Evolutionary conservation across 1,284 basidiomycete genomes (phyloP), one percentile per base, ranked within the genome.

Genomic region (Malassezia brasiliensis): DNA sequence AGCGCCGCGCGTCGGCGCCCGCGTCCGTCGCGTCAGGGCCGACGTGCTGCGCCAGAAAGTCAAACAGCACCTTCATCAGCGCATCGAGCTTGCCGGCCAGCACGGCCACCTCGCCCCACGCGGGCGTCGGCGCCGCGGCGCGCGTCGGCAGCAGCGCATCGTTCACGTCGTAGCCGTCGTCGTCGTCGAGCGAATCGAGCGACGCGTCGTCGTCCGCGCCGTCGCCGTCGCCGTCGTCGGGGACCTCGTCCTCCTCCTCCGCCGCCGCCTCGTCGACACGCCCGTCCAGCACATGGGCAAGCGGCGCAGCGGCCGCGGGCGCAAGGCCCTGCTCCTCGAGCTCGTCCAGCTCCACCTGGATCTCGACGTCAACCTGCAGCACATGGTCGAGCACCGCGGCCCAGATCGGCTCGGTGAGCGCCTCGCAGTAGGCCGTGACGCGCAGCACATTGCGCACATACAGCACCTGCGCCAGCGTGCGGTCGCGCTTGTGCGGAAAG

Each of bases 341-440:
- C 64, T 96, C 90, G 73, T 96, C 93, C 2, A 93, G 75, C 68
- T 93, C 90, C 19, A 91, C 86, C 76, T 96, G 93, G 47, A 99
- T 94, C 76, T 98, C 93, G 42, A 93, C 91, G 74, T 99, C 94
- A 56, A 98, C 89, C 74, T 93, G 85, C 37, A 98, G 85, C 41
- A 90, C 87, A 15, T 89, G 83, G 73, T 94, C 90, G 15, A 96
- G 81, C 38, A 96, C 86, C 0, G 85, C 83, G 1, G 83, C 83
- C 50, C 96, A 79, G 37, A 96, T 85, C 58, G 85, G 83, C 65
- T 91, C 88, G 0, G 84, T 81, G 7, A 98, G 78, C 72, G 91
- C 90, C 0, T 88, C 85, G 69, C 90, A 96, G 76, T 96, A 98
- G 36, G 83, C 82, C 6, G 85, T 86, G 36, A 98, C 78, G 44